Evolutionary conservation across 495 filamentous ascomycete genomes (phyloP), one percentile per base, ranked within the genome.

Genomic region (Amphirosellinia nigrospora): DNA sequence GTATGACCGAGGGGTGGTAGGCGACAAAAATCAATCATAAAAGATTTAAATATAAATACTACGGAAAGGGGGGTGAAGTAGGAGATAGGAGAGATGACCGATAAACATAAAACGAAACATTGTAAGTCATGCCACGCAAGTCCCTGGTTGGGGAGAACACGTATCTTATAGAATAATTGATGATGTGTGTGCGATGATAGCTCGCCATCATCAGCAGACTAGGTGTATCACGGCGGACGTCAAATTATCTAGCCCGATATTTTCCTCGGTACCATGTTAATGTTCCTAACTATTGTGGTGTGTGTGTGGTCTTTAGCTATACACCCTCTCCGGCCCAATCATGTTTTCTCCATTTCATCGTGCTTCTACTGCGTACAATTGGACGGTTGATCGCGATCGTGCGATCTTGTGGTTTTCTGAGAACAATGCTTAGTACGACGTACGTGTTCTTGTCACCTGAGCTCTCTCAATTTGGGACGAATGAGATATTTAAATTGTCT

Each of bases 181-280:
- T n/a, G n/a, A n/a, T 2, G 21, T 38, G 19, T 38, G 32, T 21
- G 28, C 4, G 15, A 34, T n/a, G 28, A 21, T 36, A n/a, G 50
- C 13, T 59, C 19, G 4, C 6, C 30, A 23, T 21, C 16, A 9
- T 59, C 32, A 59, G 34, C 30, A 38, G 34, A 15, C 52, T 34
- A 30, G 11, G 9, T 59, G 34, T 38, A 32, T n/a, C 15, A 59
- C 56, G 23, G 56, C 3, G 9, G 34, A 10, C 56, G 32, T 56
- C 53, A 34, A 34, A 34, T 59, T 8, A n/a, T 36, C 5, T 10
- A 23, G 34, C 30, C 11, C 7, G 7, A 3, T 10, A 36, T 36
- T 38, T 59, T 28, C 16, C 34, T 59, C n/a, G n/a, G 56, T 38
- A 39, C 56, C 30, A 59, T 34, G 30, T 59, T 34, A 59, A 59